A percentile compares a stretch with the other conserved stretches of the same genome.
Conservation (phyloP, 1,284 basidiomycete species). For the Filobasidium uniguttulatum region DNA sequence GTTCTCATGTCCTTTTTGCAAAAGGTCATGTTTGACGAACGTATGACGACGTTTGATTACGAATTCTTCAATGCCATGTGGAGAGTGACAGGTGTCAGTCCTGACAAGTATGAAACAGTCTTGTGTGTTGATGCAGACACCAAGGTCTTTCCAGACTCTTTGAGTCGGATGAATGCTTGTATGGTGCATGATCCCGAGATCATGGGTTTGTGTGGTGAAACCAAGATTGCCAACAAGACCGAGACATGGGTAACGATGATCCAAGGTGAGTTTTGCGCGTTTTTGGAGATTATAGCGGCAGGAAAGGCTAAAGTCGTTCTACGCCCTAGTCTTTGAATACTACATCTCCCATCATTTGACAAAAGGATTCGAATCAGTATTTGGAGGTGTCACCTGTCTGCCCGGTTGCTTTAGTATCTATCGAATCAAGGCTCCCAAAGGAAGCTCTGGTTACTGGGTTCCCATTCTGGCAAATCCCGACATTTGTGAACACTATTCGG, state of each 20-base stretch:
- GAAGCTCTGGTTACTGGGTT: conserved; percentile 85
- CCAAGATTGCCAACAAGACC: conserved; percentile 96
- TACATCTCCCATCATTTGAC: conserved; percentile 98
- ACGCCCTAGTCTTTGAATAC: conserved; percentile 87
- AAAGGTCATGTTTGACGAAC: conserved; percentile 98
- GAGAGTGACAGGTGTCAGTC: conserved; percentile 85
- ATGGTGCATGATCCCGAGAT: conserved; percentile 94
- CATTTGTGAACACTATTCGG: conserved; percentile 93
- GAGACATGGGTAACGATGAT: conserved; percentile 98
- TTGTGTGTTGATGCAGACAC: conserved; percentile 98
- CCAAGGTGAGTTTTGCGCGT: conserved; percentile 67
- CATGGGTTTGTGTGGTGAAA: conserved; percentile 98
- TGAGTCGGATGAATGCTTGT: conserved; percentile 81
- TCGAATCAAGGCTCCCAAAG: conserved; percentile 93
- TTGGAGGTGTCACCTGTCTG: conserved; percentile 97
- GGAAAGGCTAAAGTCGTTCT: no score
- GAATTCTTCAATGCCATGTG: conserved; percentile 98
- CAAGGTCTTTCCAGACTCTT: conserved; percentile 87
- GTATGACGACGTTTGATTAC: conserved; percentile 98
- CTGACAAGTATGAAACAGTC: conserved; percentile 90
- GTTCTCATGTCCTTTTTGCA: conserved; percentile 96
- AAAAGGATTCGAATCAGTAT: conserved; percentile 98
- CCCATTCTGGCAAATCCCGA: conserved; percentile 95
- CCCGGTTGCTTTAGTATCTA: conserved; percentile 99
- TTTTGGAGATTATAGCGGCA: no score